A percentile compares a stretch with the other conserved stretches of the same genome.
Evolutionary conservation across 2,329 filamentous ascomycete genomes (phyloP).

Genomic region (Xylariales sp.): DNA sequence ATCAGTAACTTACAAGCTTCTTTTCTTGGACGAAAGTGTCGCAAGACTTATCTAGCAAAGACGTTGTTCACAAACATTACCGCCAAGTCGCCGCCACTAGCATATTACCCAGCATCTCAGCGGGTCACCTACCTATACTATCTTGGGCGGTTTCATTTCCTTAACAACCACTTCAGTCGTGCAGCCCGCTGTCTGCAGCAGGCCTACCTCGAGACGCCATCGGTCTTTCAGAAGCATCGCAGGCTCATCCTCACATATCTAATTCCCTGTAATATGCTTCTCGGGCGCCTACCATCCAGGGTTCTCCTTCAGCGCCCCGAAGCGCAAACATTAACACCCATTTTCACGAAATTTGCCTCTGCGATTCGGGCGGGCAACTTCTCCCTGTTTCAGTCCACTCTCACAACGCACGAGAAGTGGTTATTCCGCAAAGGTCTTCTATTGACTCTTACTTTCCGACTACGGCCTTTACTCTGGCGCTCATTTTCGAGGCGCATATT

Average conservation of each 20-base stretch:
- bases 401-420: slow-evolving; percentile 64
- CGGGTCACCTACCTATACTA: slow-evolving; percentile 93
- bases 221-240: slow-evolving; percentile 64
- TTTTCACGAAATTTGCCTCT: slow-evolving; percentile 69
- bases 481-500: slow-evolving; percentile 75
- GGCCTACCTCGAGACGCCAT: slow-evolving; percentile 68
- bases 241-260: slow-evolving; percentile 78
- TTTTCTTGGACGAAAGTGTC: slow-evolving; percentile 46
- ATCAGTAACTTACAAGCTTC: slow-evolving; percentile 11
- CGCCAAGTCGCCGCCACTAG: slow-evolving; percentile 74
- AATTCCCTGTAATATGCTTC: slow-evolving; percentile 74
- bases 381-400: slow-evolving; percentile 63
- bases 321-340: slow-evolving; percentile 56
- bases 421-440: slow-evolving; percentile 72
- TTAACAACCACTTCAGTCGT: slow-evolving; percentile 75
- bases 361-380: slow-evolving; percentile 74
- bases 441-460: slow-evolving; percentile 68
- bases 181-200: slow-evolving; percentile 71
- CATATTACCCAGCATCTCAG: slow-evolving; percentile 78
- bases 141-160: slow-evolving; percentile 83
- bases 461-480: slow-evolving; percentile 80
- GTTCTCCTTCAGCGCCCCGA: slow-evolving; percentile 66
- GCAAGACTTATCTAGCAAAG: slow-evolving; percentile 76
- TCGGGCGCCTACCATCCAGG: slow-evolving; percentile 74
- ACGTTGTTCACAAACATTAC: slow-evolving; percentile 88